Conservation (phyloP, 2,329 filamentous ascomycete species). For the Lachnellula arida region DNA sequence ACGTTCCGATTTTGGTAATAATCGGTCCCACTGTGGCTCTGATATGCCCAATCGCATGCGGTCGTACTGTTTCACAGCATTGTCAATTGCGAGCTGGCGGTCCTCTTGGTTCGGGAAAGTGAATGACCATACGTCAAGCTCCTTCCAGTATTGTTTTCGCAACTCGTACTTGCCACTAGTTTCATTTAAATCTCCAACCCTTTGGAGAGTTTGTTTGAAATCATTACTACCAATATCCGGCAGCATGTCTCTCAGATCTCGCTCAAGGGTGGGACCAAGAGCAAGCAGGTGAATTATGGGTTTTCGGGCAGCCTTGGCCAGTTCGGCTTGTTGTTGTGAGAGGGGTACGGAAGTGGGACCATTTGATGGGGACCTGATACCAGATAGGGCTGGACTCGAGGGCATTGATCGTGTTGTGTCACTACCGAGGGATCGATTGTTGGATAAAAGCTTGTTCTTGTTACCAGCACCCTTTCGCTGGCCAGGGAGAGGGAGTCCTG, state of each 20-base stretch:
- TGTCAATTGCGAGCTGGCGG: constrained; percentile 56
- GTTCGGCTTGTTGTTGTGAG: constrained; percentile 47
- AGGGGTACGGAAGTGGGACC: constrained; percentile 46
- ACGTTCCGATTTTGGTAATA: constrained; percentile 54
- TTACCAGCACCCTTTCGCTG: constrained; percentile 19
- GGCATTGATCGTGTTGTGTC: constrained; percentile 39
- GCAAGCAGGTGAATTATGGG: constrained; percentile 59
- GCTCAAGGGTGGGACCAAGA: constrained; percentile 45
- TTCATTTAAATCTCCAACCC: constrained; percentile 51
- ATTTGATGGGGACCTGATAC: constrained; percentile 49
- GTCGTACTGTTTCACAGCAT: constrained; percentile 56
- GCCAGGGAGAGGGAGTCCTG: constrained; percentile 21
- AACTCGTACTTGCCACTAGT: constrained; percentile 49
- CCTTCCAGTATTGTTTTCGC: constrained; percentile 55
- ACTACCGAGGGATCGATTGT: constrained; percentile 19
- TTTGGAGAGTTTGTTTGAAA: constrained; percentile 49
- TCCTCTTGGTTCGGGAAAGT: constrained; percentile 50
- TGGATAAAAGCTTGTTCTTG: constrained; percentile 25
- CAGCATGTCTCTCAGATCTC: constrained; percentile 48
- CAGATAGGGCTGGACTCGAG: constrained; percentile 52
- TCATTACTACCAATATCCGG: constrained; percentile 45
- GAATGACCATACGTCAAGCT: constrained; percentile 61
- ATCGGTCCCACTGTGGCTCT: constrained; percentile 56
- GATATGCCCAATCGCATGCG: constrained; percentile 51
- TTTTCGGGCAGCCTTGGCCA: constrained; percentile 48